Evolutionary conservation across 2,329 filamentous ascomycete species (phyloP).

Genomic region (Chaetomiaceae sp.): DNA sequence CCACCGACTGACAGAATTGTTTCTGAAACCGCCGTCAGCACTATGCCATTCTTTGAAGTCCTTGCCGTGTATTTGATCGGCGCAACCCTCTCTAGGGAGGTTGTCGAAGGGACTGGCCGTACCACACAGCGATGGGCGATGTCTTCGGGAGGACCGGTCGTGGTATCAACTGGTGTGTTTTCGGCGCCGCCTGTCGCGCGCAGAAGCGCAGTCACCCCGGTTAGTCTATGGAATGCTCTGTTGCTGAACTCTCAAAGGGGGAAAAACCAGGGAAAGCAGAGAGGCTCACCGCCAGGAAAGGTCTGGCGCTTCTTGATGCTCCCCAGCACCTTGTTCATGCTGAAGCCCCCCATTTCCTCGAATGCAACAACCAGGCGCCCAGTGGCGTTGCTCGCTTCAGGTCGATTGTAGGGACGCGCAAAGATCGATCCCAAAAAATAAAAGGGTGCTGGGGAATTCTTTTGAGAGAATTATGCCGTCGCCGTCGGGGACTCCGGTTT

Average conservation of each 20-base stretch:
- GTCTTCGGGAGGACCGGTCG: slow-evolving; percentile 60
- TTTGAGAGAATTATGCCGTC: not conserved
- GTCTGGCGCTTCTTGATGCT: slow-evolving; percentile 48
- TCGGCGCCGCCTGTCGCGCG: slow-evolving; percentile 17
- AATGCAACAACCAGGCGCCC: slow-evolving; percentile 3
- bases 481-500: not conserved
- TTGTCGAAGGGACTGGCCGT: slow-evolving; percentile 31
- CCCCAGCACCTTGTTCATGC: slow-evolving; percentile 52
- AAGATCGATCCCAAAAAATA: not conserved
- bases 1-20: slow-evolving; percentile 74
- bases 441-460: not conserved
- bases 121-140: slow-evolving; percentile 63
- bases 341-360: slow-evolving; percentile 45
- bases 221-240: too few relatives aligned
- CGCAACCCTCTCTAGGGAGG: too few relatives aligned
- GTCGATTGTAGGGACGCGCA: not conserved
- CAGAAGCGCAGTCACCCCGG: too few relatives aligned
- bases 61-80: too few relatives aligned
- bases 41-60: not conserved
- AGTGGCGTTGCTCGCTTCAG: not conserved
- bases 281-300: slow-evolving; percentile 16
- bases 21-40: slow-evolving; percentile 45
- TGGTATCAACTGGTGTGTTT: slow-evolving; percentile 26
- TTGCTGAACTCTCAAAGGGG: too few relatives aligned
- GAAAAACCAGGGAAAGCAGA: too few relatives aligned